These are phyloP conservation scores for Leptographium flavum DNA, from an alignment of 2,329 filamentous ascomycete species.

Conservation along the genomic window DNA sequence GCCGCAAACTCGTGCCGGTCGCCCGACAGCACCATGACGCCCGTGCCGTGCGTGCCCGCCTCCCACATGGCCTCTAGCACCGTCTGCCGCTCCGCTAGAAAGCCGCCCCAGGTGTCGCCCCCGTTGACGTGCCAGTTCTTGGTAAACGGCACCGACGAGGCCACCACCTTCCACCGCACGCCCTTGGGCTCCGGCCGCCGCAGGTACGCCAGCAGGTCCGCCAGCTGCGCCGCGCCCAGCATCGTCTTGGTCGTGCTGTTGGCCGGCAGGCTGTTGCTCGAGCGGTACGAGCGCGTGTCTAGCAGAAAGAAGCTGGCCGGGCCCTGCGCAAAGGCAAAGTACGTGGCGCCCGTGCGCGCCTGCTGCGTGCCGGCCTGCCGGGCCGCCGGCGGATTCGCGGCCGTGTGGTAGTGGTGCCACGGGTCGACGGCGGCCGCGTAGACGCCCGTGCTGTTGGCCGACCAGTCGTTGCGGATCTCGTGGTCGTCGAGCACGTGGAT, in stretches of 20 bases:
- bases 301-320: slow-evolving; percentile 90
- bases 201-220: slow-evolving; percentile 68
- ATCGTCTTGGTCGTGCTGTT: slow-evolving; percentile 64
- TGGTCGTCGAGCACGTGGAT: slow-evolving; percentile 95
- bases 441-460: slow-evolving; percentile 63
- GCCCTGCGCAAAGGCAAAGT: slow-evolving; percentile 80
- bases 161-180: slow-evolving; percentile 85
- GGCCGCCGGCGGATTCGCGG: slow-evolving; percentile 64
- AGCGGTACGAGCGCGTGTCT: slow-evolving; percentile 80
- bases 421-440: slow-evolving; percentile 71
- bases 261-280: slow-evolving; percentile 45
- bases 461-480: slow-evolving; percentile 92
- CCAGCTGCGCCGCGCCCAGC: slow-evolving; percentile 66
- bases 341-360: slow-evolving; percentile 44
- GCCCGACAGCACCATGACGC: slow-evolving; percentile 74
- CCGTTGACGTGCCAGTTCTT: slow-evolving; percentile 92
- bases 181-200: slow-evolving; percentile 56
- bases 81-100: slow-evolving; percentile 61
- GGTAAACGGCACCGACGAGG: slow-evolving; percentile 85
- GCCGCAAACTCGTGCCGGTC: slow-evolving; percentile 97
- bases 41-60: slow-evolving; percentile 53
- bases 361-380: slow-evolving; percentile 26
- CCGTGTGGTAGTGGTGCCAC: slow-evolving; percentile 74
- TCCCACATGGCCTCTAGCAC: slow-evolving; percentile 91
- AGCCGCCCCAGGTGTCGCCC: slow-evolving; percentile 88